Evolutionary conservation across 176 grass and related monocot genomes (phyloP).

Genomic region (Rhipidocladum racemiflorum): DNA sequence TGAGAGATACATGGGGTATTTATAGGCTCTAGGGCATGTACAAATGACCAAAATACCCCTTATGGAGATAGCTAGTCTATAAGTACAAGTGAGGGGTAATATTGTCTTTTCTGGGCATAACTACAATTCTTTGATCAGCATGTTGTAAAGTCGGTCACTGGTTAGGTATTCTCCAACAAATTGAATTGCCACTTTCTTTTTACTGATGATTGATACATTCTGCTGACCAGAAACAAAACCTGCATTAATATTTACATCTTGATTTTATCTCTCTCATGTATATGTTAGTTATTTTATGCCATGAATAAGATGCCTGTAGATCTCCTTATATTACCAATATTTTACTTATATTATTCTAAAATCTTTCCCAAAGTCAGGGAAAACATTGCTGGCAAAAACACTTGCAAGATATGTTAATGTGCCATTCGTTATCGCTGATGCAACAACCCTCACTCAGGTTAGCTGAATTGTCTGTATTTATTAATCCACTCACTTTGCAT

Average conservation of each 20-base stretch:
- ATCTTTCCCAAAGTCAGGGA: conserved; percentile 72
- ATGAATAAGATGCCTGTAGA: background rate
- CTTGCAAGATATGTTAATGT: conserved; percentile 73
- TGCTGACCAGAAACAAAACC: background rate
- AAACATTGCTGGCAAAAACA: conserved; percentile 80
- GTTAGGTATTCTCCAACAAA: too few species aligned
- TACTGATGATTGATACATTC: background rate
- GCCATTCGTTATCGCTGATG: conserved; percentile 72
- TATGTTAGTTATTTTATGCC: conserved; percentile 22
- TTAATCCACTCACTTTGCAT: conserved; percentile 9
- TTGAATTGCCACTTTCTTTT: background rate
- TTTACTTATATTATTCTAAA: conserved; percentile 50
- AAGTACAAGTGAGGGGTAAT: too few species aligned
- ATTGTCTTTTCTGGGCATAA: too few species aligned
- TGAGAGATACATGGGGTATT: too few species aligned
- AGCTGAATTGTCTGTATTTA: conserved; percentile 17
- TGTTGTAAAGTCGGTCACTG: too few species aligned
- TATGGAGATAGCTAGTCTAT: too few species aligned
- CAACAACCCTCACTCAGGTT: conserved; percentile 72
- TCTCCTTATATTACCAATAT: background rate
- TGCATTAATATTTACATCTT: background rate
- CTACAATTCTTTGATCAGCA: too few species aligned
- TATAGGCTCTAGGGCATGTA: too few species aligned
- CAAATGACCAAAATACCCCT: too few species aligned
- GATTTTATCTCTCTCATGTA: background rate